Evolutionary conservation across 306 rosid genomes (phyloP).

Genomic region (Alnus rubra): DNA sequence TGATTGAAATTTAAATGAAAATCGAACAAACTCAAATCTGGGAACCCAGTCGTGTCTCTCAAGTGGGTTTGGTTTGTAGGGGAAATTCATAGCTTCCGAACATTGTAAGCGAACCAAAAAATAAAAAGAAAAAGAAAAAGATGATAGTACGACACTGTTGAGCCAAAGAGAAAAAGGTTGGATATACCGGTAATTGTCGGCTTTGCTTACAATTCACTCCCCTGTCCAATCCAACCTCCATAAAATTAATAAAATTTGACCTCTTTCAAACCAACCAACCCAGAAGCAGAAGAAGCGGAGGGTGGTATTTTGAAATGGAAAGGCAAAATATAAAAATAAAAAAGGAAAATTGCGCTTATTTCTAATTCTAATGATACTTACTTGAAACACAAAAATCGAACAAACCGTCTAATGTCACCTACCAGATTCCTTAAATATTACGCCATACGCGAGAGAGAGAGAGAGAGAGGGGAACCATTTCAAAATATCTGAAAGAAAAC

Average conservation of each 20-base stretch:
- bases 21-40: slow-evolving; percentile 17
- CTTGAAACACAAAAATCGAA: slow-evolving; percentile 46
- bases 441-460: slow-evolving; percentile 34
- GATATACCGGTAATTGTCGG: slow-evolving; percentile 32
- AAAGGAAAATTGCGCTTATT: slow-evolving; percentile 2
- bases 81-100: slow-evolving; percentile 25
- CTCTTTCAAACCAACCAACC: slow-evolving; percentile 33
- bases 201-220: slow-evolving; percentile 70
- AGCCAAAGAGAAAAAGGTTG: slow-evolving; percentile 10
- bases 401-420: slow-evolving; percentile 42
- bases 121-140: slow-evolving; percentile 5
- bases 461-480: slow-evolving; percentile 9
- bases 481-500: slow-evolving; percentile 6
- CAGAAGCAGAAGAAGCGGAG: slow-evolving; percentile 14
- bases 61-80: slow-evolving; percentile 18
- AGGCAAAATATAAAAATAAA: slow-evolving; percentile 4
- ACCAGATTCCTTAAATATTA: slow-evolving; percentile 44
- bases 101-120: slow-evolving; percentile 23
- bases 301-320: slow-evolving; percentile 28
- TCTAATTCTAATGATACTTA: slow-evolving; percentile 20
- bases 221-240: slow-evolving; percentile 41
- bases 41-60: slow-evolving; percentile 17
- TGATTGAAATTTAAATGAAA: slow-evolving; percentile 17
- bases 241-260: neutral
- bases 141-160: slow-evolving; percentile 9